Conservation (phyloP, 768 basidiomycete genomes). For the Kwoniella heveanensis region DNA sequence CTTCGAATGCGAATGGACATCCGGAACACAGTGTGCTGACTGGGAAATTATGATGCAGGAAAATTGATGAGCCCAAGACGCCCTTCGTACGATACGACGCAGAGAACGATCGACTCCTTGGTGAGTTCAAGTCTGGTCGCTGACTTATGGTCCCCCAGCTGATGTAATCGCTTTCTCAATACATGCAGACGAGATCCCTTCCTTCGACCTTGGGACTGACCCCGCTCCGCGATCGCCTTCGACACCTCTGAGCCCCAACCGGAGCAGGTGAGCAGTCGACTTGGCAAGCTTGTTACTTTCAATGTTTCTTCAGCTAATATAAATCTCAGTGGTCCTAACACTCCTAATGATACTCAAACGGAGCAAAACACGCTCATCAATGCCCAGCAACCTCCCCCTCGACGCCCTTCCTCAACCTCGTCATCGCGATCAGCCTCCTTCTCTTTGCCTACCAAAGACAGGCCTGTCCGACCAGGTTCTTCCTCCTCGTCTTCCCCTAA, state of each 20-base stretch:
- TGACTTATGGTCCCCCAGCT: too few species aligned
- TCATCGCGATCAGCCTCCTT: slow-evolving; percentile 52
- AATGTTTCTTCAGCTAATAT: not conserved
- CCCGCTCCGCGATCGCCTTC: slow-evolving; percentile 63
- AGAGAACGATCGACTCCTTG: slow-evolving; percentile 59
- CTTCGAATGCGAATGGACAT: not conserved
- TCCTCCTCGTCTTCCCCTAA: slow-evolving; percentile 7
- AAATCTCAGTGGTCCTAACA: slow-evolving; percentile 21
- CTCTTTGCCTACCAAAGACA: slow-evolving; percentile 43
- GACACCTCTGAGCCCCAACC: slow-evolving; percentile 21
- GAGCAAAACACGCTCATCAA: slow-evolving; percentile 24
- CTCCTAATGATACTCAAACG: slow-evolving; percentile 15
- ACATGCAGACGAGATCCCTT: slow-evolving; percentile 71
- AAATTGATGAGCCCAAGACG: slow-evolving; percentile 97
- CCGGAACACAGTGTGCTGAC: not conserved
- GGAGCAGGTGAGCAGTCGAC: slow-evolving; percentile 57
- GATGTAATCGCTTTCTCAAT: slow-evolving; percentile 11
- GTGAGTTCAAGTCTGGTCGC: slow-evolving; percentile 57
- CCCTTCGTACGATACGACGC: slow-evolving; percentile 73
- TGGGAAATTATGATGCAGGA: slow-evolving; percentile 54
- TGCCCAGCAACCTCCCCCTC: slow-evolving; percentile 13
- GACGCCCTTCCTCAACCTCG: slow-evolving; percentile 29
- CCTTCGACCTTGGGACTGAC: slow-evolving; percentile 64
- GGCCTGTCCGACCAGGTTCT: slow-evolving; percentile 54
- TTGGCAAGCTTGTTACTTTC: not conserved